phyloP scores from a whole-genome alignment of 129 eudicot genomes.

The Centaurea solstitialis region DNA sequence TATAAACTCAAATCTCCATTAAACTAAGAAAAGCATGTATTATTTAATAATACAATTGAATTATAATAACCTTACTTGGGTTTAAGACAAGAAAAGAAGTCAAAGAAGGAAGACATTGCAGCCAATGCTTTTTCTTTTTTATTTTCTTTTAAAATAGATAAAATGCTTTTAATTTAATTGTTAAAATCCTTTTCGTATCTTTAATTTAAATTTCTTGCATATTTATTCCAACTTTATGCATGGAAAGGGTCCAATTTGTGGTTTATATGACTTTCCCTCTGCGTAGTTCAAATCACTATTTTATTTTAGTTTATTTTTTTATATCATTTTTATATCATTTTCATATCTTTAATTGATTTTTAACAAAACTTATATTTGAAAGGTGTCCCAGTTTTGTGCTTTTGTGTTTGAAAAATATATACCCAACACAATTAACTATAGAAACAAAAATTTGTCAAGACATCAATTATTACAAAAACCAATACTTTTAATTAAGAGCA shows the following conservation, averaged over 20 bases:
- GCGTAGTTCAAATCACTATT: not conserved
- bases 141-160: not conserved
- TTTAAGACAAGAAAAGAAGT: not conserved
- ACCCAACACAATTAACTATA: not conserved
- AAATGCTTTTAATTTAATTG: not conserved
- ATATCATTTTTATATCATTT: not conserved
- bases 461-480: not conserved
- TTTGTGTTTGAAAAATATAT: not conserved
- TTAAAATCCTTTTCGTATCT: not conserved
- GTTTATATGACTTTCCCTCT: not conserved
- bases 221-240: slow-evolving; percentile 6
- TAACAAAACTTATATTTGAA: not conserved
- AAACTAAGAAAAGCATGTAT: not conserved
- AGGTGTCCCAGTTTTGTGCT: not conserved
- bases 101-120: not conserved
- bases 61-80: not conserved
- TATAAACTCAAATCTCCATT: not conserved
- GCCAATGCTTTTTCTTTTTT: slow-evolving; percentile 1
- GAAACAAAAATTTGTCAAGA: not conserved
- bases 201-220: slow-evolving; percentile 12
- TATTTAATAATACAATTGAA: not conserved
- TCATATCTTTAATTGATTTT: not conserved
- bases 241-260: not conserved
- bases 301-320: not conserved
- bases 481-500: not conserved